A percentile compares a stretch with the other conserved stretches of the same genome.
Conservation (phyloP, 257 asterid genomes). For the Nicotiana sylvestris region DNA sequence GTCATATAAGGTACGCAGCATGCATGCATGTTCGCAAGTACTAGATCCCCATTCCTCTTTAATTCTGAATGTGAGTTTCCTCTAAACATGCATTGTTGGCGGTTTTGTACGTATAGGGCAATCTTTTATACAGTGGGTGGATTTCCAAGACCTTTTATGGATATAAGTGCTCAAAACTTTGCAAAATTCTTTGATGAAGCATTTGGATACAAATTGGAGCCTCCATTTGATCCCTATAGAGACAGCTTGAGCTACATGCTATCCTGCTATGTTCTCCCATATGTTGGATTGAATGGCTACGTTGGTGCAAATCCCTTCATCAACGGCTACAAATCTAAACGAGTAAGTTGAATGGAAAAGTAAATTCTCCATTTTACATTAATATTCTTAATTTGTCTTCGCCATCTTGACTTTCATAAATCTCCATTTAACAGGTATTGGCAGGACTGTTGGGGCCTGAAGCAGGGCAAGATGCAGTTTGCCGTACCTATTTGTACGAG, state of each 20-base stretch:
- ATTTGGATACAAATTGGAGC: slow-evolving; percentile 34
- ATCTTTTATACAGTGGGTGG: slow-evolving; percentile 28
- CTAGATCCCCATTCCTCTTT: neutral
- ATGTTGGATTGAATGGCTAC: slow-evolving; percentile 39
- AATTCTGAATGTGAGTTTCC: neutral
- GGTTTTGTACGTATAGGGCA: neutral
- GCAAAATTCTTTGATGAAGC: slow-evolving; percentile 37
- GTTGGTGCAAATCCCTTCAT: slow-evolving; percentile 48
- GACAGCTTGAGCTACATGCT: slow-evolving; percentile 42
- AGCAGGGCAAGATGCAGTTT: slow-evolving; percentile 51
- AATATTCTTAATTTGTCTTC: neutral
- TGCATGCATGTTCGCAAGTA: neutral
- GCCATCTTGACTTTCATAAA: no score
- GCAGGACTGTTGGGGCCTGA: slow-evolving; percentile 47
- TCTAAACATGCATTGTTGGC: neutral
- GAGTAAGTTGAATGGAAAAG: slow-evolving; percentile 13
- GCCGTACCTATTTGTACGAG: slow-evolving; percentile 33
- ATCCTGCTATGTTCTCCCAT: slow-evolving; percentile 38
- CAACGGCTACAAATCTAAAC: slow-evolving; percentile 24
- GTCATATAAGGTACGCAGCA: slow-evolving; percentile 21
- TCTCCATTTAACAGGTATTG: slow-evolving; percentile 23
- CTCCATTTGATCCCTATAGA: slow-evolving; percentile 44
- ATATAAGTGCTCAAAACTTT: slow-evolving; percentile 36
- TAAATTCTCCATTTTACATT: neutral
- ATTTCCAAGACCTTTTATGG: slow-evolving; percentile 41